Evolutionary conservation across 768 basidiomycete species (phyloP), one percentile per base, ranked within the genome.

Genomic region (Paxillus ammoniavirescens): DNA sequence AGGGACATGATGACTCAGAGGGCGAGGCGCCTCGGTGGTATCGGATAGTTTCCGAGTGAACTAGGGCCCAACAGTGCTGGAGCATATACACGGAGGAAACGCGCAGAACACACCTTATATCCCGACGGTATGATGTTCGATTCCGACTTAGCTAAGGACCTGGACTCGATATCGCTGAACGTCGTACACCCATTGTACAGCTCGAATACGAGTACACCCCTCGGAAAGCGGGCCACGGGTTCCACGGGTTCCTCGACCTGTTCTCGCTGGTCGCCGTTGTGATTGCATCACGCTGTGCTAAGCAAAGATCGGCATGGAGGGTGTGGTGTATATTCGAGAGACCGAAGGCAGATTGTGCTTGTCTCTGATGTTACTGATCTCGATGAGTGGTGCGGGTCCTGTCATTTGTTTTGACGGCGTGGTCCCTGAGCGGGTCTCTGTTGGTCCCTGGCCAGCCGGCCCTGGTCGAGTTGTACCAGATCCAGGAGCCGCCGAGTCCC

Each of bases 61-160:
- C 5, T 23, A 8, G 47, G 10, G 10, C 10, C 9, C 2, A 2
- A 35, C 9, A 10, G n/a, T n/a, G n/a, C n/a, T n/a, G n/a, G n/a
- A n/a, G n/a, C n/a, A 13, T 35, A 18, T 54, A 31, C 26, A 42
- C 4, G 33, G 37, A 21, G 33, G n/a, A n/a, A n/a, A n/a, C n/a
- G n/a, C n/a, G n/a, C n/a, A n/a, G n/a, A n/a, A n/a, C 57, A n/a
- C 8, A 91, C 94, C 77, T 98, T 98, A 64, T 74, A 89, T 8
- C 95, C 95, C 30, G 95, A 72, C 3, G 81, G 81, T n/a, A n/a
- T n/a, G n/a, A n/a, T n/a, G n/a, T n/a, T n/a, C n/a, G n/a, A n/a
- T n/a, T 77, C 77, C 17, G 97, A 58, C 42, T 82, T 76, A 1
- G 82, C 80, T 30, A 97, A 65, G 21, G 76, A 71, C 49, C 80